Percentiles rank a stretch among this genome's conserved stretches.
These are phyloP conservation scores for Corymbia maculata DNA, from an alignment of 345 rosid species.

Conservation along the genomic window DNA sequence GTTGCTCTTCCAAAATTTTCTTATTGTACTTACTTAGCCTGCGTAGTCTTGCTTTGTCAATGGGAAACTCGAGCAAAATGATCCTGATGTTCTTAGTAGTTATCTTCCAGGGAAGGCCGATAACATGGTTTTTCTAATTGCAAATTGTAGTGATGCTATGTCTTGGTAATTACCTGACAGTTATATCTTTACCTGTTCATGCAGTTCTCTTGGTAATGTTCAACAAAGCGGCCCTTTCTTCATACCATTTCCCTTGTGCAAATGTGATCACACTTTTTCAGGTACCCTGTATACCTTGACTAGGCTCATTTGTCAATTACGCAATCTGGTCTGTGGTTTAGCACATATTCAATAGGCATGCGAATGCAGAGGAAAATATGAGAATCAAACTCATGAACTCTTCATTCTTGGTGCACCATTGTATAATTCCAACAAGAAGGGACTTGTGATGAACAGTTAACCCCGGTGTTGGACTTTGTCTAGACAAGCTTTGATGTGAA, in stretches of 20 bases:
- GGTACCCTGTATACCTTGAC: conserved; percentile 24
- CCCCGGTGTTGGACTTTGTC: neutral
- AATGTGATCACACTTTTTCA: conserved; percentile 86
- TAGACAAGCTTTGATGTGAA: neutral
- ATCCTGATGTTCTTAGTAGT: neutral
- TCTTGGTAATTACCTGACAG: neutral
- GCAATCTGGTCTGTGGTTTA: neutral
- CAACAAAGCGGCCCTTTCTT: conserved; percentile 98
- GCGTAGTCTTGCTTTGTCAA: neutral
- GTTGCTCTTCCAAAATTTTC: neutral
- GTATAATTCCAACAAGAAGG: neutral
- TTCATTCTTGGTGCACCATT: neutral
- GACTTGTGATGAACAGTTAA: neutral
- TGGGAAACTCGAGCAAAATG: neutral
- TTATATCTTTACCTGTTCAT: neutral
- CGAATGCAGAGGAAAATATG: neutral
- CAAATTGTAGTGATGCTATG: neutral
- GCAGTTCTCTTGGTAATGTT: conserved; percentile 88
- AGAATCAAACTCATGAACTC: neutral
- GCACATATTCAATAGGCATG: neutral
- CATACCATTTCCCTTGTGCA: conserved; percentile 80
- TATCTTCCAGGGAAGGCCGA: neutral
- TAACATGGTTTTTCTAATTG: neutral
- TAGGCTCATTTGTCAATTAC: neutral
- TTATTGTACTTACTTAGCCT: neutral